Base-by-base conservation (phyloP, 495 filamentous ascomycete species). In the Pyrenopolyporus hunteri region DNA sequence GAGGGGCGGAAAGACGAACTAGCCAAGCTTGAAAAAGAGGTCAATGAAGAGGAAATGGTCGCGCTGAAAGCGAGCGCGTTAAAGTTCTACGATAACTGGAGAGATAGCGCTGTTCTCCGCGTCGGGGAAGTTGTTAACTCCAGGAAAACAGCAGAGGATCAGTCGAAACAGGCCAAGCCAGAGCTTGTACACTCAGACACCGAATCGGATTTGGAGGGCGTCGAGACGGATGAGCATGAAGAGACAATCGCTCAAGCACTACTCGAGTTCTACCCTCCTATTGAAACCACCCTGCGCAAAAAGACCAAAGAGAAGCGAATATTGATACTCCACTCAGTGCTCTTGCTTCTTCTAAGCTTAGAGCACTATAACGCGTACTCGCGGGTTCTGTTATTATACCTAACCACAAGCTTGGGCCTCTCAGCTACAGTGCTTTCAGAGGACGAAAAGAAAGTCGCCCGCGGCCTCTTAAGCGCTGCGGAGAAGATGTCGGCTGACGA, bases 321-420 rank as follows among this genome's bases (percentile, higher is more conserved):
- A 19, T 57, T 82, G 17, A 56, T 85, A 33, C 71, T 85, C 1
- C 74, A 83, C 59, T 86, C 89, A 1, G 71, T 93, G 25, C 76
- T 97, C 5, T 78, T 96, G 0, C 72, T 96, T 11, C 64, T 93
- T 20, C 76, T 97, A n/a, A 92, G 89, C 14, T 70, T 96, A 4
- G 86, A 94, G 70, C 84, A 91, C 49, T 96, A 97, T 70, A 84
- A 80, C 62, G 86, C 89, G 3, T 83, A 89, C 47, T 93, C 91
- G 2, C 82, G 92, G 4, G 80, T 89, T 7, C 73, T 97, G 3
- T 80, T 97, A 32, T 72, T 93, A 5, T 76, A 89, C 60, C 70
- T 91, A 6, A 74, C 87, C 1, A 88, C 89, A 1, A 89, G 87
- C 19, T 73, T 96, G 0, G 76, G 82, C 9, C 73, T 96, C 10